phyloP scores from a whole-genome alignment of 2,329 filamentous ascomycete genomes.

The Knufia petricola region DNA sequence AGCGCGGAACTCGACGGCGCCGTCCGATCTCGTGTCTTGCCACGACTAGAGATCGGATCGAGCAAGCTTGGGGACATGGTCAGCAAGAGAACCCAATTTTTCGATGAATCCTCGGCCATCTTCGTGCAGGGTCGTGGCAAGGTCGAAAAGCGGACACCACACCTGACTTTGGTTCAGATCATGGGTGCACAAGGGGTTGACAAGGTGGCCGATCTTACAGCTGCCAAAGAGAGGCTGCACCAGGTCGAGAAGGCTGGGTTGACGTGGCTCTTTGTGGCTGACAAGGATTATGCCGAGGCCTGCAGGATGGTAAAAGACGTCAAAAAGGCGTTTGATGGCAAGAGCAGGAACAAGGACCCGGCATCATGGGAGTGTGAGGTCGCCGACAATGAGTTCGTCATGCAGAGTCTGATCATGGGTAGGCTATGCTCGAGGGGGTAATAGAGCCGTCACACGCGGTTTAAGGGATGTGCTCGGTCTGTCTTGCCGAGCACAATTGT shows the following conservation, averaged over 20 bases:
- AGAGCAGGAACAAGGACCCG: conserved; percentile 38
- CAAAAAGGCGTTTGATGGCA: conserved; percentile 21
- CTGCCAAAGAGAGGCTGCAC: conserved; percentile 46
- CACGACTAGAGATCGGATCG: conserved; percentile 29
- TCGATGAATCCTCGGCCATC: conserved; percentile 58
- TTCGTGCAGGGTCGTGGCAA: conserved; percentile 59
- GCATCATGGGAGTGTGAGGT: conserved; percentile 33
- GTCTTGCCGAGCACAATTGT: too few relatives aligned
- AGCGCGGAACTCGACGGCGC: conserved; percentile 68
- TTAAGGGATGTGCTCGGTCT: neutral
- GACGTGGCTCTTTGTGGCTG: conserved; percentile 73
- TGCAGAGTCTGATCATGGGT: conserved; percentile 86
- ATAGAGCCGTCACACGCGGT: neutral
- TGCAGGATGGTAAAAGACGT: conserved; percentile 27
- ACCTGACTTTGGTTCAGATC: conserved; percentile 69
- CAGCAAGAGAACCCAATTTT: conserved; percentile 49
- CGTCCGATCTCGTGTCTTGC: conserved; percentile 62
- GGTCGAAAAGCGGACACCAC: conserved; percentile 57
- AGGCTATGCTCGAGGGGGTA: conserved; percentile 45
- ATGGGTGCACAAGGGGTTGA: conserved; percentile 61
- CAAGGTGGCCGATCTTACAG: conserved; percentile 54
- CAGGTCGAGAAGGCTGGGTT: conserved; percentile 34
- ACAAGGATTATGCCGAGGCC: conserved; percentile 47
- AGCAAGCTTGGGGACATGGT: conserved; percentile 52
- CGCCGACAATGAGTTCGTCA: conserved; percentile 74